These are phyloP conservation scores for Carex pumila DNA, from an alignment of 176 grass and related monocot genomes.

Conservation along the genomic window DNA sequence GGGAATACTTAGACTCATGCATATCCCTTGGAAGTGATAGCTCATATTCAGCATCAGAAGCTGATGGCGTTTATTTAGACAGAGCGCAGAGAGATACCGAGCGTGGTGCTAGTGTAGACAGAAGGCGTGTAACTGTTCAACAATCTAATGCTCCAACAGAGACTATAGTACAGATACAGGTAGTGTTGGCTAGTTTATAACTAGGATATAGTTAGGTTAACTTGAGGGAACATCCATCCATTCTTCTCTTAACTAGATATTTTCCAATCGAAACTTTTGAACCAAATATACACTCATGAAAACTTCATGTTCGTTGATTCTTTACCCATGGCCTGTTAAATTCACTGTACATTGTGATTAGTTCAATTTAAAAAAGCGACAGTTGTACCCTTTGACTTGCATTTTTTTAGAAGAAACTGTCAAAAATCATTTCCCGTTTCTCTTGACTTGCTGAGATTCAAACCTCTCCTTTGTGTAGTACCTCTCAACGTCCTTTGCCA, in stretches of 20 bases:
- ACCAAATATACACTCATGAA: neutral
- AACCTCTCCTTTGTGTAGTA: neutral
- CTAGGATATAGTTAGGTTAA: neutral
- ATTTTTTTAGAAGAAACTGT: neutral
- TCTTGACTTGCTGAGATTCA: neutral
- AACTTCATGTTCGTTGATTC: neutral
- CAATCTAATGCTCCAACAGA: slow-evolving; percentile 46
- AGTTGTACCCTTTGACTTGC: neutral
- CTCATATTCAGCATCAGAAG: slow-evolving; percentile 81
- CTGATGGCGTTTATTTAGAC: slow-evolving; percentile 60
- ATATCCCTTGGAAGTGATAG: slow-evolving; percentile 72
- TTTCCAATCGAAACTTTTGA: neutral
- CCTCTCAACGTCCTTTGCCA: neutral
- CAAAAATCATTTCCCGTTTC: neutral
- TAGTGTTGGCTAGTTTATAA: slow-evolving; percentile 20
- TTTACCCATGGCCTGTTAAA: neutral
- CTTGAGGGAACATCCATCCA: neutral
- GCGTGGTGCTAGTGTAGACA: slow-evolving; percentile 25
- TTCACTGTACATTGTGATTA: neutral
- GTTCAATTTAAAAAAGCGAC: neutral
- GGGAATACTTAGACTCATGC: slow-evolving; percentile 90
- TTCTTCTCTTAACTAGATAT: neutral
- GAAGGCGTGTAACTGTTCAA: slow-evolving; percentile 20
- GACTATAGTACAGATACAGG: slow-evolving; percentile 75
- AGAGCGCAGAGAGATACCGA: slow-evolving; percentile 33